phyloP scores from a whole-genome alignment of 768 basidiomycete species.

The Trametes maxima region DNA sequence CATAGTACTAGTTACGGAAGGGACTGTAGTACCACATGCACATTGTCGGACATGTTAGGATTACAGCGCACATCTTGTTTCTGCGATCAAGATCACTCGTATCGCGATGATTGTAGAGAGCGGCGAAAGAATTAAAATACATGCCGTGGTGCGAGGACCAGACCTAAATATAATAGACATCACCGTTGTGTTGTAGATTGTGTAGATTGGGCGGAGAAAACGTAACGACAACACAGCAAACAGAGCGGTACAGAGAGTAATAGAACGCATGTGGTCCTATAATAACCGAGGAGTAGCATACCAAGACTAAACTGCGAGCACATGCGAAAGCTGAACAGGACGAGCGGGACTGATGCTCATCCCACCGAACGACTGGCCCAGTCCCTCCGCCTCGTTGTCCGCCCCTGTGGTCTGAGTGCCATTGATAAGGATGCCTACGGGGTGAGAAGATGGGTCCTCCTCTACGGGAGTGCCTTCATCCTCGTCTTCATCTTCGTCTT shows the following conservation, averaged over 20 bases:
- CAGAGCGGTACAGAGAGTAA: neutral
- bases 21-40: no score
- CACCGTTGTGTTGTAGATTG: neutral
- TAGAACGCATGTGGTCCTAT: neutral
- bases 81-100: no score
- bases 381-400: constrained; percentile 47
- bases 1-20: no score
- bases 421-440: constrained; percentile 20
- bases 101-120: no score
- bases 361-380: constrained; percentile 70
- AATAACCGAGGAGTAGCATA: neutral
- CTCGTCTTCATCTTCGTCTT: constrained; percentile 45
- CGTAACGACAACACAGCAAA: constrained; percentile 8
- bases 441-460: constrained; percentile 2
- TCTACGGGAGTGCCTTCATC: neutral
- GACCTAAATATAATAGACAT: neutral
- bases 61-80: no score
- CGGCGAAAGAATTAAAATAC: no score
- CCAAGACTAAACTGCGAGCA: neutral
- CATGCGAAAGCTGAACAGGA: constrained; percentile 1
- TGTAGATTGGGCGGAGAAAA: neutral
- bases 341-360: constrained; percentile 83
- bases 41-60: no score
- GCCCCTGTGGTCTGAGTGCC: constrained; percentile 27
- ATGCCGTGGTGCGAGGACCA: neutral